These are phyloP conservation scores for Hymenoscyphus infarciens DNA, from an alignment of 2,329 filamentous ascomycete species.

Conservation along the genomic window DNA sequence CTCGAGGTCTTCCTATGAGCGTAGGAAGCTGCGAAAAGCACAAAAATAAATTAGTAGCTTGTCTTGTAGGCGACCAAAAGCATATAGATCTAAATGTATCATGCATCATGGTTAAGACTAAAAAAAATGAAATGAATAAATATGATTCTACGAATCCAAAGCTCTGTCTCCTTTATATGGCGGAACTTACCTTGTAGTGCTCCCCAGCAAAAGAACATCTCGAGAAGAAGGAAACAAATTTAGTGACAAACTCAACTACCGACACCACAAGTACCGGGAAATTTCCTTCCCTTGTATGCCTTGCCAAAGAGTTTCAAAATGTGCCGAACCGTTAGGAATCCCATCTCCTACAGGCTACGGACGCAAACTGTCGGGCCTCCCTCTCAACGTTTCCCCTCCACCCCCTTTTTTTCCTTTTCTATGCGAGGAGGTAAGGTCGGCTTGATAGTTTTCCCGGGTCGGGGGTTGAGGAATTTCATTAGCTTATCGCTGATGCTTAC, in stretches of 20 bases:
- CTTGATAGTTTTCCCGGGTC: too few species aligned
- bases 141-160: background rate
- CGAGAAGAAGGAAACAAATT: too few species aligned
- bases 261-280: too few species aligned
- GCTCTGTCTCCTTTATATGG: background rate
- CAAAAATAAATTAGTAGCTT: background rate
- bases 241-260: too few species aligned
- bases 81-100: background rate
- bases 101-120: background rate
- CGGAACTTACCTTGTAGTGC: background rate
- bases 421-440: background rate
- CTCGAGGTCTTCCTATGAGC: constrained; percentile 82
- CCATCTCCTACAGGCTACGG: background rate
- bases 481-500: too few species aligned
- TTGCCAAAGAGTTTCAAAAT: too few species aligned
- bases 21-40: background rate
- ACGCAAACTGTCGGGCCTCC: too few species aligned
- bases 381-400: background rate
- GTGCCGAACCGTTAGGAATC: background rate
- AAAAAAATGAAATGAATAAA: constrained; percentile 3
- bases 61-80: background rate
- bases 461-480: too few species aligned
- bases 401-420: background rate
- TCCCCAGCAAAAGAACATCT: too few species aligned
- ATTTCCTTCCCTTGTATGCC: too few species aligned